Conservation (phyloP, 345 rosid species). For the Citrus reticulata region DNA sequence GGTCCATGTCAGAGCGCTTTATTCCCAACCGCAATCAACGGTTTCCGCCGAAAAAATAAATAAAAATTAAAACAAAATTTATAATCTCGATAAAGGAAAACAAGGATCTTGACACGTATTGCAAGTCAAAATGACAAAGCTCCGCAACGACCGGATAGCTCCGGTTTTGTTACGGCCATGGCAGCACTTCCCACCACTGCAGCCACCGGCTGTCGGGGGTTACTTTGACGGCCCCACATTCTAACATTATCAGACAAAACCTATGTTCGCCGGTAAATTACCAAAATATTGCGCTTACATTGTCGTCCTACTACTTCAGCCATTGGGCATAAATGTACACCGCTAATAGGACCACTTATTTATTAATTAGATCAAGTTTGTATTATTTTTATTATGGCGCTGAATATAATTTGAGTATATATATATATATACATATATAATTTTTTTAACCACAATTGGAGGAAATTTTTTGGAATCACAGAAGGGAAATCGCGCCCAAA, state of each 20-base stretch:
- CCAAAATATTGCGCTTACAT: background rate
- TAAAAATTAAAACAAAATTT: background rate
- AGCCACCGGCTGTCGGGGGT: constrained; percentile 17
- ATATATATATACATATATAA: no score
- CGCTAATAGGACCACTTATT: no score
- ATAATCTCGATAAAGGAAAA: background rate
- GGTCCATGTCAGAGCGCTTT: constrained; percentile 57
- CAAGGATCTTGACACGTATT: constrained; percentile 23
- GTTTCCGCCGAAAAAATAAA: constrained; percentile 53
- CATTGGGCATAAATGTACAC: no score
- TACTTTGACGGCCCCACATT: background rate
- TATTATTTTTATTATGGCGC: no score
- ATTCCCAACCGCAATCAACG: constrained; percentile 98
- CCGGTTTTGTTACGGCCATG: constrained; percentile 63
- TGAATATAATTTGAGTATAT: no score
- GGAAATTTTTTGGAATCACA: no score
- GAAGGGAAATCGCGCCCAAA: no score
- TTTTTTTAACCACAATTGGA: no score
- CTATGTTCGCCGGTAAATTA: background rate
- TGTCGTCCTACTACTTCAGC: background rate
- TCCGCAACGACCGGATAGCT: constrained; percentile 48
- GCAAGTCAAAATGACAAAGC: constrained; percentile 47
- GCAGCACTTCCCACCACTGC: background rate
- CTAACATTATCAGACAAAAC: background rate
- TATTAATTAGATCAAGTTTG: no score